These are phyloP conservation scores for Geranium incanum DNA, from an alignment of 441 rosid species.

Conservation along the genomic window DNA sequence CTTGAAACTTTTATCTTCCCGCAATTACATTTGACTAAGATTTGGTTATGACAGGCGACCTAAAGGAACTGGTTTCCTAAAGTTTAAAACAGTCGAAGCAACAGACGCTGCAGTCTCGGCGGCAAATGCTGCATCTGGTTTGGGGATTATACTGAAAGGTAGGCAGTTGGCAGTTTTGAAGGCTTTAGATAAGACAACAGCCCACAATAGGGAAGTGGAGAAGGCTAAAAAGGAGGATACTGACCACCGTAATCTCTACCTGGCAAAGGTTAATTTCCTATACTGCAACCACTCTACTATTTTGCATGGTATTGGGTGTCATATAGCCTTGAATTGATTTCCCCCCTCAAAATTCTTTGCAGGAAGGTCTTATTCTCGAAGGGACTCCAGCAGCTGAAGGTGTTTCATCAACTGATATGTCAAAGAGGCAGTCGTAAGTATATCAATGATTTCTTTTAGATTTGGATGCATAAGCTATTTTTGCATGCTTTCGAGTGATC, in stretches of 20 bases:
- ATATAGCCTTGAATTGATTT: slow-evolving; percentile 6
- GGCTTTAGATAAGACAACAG: slow-evolving; percentile 80
- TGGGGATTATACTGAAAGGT: slow-evolving; percentile 72
- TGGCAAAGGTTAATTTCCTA: slow-evolving; percentile 62
- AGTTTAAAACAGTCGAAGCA: slow-evolving; percentile 65
- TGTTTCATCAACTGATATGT: slow-evolving; percentile 75
- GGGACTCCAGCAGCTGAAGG: slow-evolving; percentile 86
- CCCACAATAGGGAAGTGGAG: slow-evolving; percentile 56
- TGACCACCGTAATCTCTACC: slow-evolving; percentile 75
- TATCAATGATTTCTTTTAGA: neutral
- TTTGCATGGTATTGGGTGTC: neutral
- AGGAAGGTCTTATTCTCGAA: slow-evolving; percentile 88
- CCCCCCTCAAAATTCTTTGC: slow-evolving; percentile 20
- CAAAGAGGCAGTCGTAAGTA: slow-evolving; percentile 55
- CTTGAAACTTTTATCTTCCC: slow-evolving; percentile 14
- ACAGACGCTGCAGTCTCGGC: slow-evolving; percentile 68
- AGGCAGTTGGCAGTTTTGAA: slow-evolving; percentile 64
- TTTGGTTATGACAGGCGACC: slow-evolving; percentile 61
- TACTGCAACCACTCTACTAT: slow-evolving; percentile 1
- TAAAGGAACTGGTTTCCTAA: slow-evolving; percentile 82
- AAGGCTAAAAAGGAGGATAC: slow-evolving; percentile 59
- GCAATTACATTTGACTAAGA: slow-evolving; percentile 10
- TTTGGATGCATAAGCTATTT: neutral
- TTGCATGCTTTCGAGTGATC: neutral
- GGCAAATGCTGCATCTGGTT: slow-evolving; percentile 49